Base-by-base conservation (phyloP, 768 basidiomycete genomes). In the Chalciporus piperatus region DNA sequence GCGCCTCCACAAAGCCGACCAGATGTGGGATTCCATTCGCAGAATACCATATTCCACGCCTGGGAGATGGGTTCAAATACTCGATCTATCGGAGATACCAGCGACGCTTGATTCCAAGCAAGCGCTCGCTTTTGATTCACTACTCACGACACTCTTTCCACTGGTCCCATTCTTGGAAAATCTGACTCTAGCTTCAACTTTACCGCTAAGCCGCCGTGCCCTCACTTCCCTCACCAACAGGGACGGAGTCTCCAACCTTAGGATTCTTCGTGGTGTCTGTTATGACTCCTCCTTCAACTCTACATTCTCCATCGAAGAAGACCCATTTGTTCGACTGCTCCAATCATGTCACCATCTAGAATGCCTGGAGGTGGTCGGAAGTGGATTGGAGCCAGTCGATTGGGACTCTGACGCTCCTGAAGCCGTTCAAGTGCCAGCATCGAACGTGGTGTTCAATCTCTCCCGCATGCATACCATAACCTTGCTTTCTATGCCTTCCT, bases 41-140 rank as follows among this genome's bases (percentile, higher is more conserved):
- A 80, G 93, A 45, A 92, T 89, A 57, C 89, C 89, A 0, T 89
- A 87, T 61, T 94, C 92, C 4, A 79, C 87, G 0, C 93, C 93
- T 2, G 93, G 93, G 25, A 78, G 93, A 63, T 95, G 91, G 87
- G 82, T 96, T 1, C 86, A 84, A 52, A 68, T 65, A 10, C 74
- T 97, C 20, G 87, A 96, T 67, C 70, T 97, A 6, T 84, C 88
- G 5, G 67, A 70, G 19, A 58, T 89, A 30, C 58, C 65, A 40
- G 74, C 72, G 58, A 63, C 61, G 41, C 71, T 77, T 22, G 72
- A 75, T 56, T 68, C 74, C 9, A 58, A 50, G 33, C 76, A 84
- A 47, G 72, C 76, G 22, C 74, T 85, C 44, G 60, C 64, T 17
- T 65, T 87, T 9, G 91, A 92, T 66, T 76, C 80, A 10, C 69